Evolutionary conservation across 176 grass and related monocot species (phyloP).

Genomic region (Ampelocalamus luodianensis): DNA sequence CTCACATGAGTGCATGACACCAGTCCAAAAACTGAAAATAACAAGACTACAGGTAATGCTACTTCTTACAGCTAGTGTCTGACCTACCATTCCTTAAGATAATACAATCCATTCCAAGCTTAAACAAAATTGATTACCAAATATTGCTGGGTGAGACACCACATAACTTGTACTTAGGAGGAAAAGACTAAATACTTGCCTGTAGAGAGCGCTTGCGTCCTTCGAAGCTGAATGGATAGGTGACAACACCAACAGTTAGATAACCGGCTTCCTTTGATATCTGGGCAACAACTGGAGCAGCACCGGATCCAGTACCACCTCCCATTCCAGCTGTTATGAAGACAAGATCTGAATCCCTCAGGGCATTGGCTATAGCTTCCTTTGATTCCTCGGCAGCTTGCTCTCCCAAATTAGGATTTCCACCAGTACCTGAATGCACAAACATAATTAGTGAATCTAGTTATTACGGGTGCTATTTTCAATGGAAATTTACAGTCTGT

Average conservation of each 20-base stretch:
- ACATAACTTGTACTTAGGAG: neutral
- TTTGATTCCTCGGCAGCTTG: slow-evolving; percentile 95
- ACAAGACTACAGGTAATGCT: too few relatives aligned
- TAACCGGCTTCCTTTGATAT: slow-evolving; percentile 97
- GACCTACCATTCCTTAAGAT: neutral
- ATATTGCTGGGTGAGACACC: neutral
- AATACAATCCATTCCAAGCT: neutral
- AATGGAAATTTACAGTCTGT: neutral
- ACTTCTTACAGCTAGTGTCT: neutral
- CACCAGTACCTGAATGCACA: slow-evolving; percentile 66
- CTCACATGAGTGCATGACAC: neutral
- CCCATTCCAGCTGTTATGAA: slow-evolving; percentile 99
- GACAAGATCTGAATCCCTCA: slow-evolving; percentile 85
- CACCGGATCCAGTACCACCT: slow-evolving; percentile 89
- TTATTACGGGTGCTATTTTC: neutral
- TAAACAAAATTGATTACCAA: neutral
- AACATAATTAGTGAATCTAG: slow-evolving; percentile 22
- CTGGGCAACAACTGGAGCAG: slow-evolving; percentile 98
- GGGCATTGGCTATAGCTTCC: slow-evolving; percentile 73
- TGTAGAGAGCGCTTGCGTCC: slow-evolving; percentile 95
- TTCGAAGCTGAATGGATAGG: slow-evolving; percentile 96
- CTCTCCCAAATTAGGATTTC: slow-evolving; percentile 84
- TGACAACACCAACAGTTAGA: slow-evolving; percentile 96
- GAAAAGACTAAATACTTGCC: slow-evolving; percentile 43
- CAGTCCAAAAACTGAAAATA: neutral